These are phyloP conservation scores for Fusarium chlamydosporum DNA, from an alignment of 2,329 filamentous ascomycete species.

Conservation along the genomic window DNA sequence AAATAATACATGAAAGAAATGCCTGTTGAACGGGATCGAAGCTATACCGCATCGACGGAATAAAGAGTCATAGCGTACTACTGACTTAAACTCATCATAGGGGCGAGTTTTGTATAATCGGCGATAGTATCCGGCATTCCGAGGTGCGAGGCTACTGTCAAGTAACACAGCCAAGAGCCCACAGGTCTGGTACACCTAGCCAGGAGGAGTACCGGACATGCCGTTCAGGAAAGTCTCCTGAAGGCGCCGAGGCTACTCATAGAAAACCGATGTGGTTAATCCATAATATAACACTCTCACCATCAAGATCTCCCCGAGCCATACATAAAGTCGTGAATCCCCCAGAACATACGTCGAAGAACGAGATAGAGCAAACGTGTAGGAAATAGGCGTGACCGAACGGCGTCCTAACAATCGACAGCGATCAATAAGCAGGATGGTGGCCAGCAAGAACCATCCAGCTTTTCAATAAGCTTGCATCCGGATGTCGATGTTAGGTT, in stretches of 20 bases:
- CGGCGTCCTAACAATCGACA: conserved; percentile 49
- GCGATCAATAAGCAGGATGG: conserved; percentile 46
- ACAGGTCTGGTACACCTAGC: conserved; percentile 49
- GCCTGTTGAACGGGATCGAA: conserved; percentile 51
- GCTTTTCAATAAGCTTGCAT: conserved; percentile 43
- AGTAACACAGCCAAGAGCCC: conserved; percentile 37
- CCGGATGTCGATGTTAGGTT: conserved; percentile 50
- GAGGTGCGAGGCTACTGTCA: conserved; percentile 24
- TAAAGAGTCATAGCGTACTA: conserved; percentile 18
- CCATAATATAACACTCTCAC: conserved; percentile 32
- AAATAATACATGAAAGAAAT: conserved; percentile 51
- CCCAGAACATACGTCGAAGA: conserved; percentile 58
- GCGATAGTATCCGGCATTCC: conserved; percentile 30
- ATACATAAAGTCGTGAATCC: conserved; percentile 56
- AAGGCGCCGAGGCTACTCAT: conserved; percentile 33
- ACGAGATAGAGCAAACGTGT: conserved; percentile 60
- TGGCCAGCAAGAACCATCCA: conserved; percentile 40
- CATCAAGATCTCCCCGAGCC: conserved; percentile 57
- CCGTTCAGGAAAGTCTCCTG: conserved; percentile 55
- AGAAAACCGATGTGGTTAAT: conserved; percentile 23
- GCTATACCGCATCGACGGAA: conserved; percentile 58
- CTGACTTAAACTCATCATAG: conserved; percentile 30
- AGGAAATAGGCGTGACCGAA: conserved; percentile 51
- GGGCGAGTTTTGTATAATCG: conserved; percentile 36
- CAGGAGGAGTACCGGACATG: conserved; percentile 56